Evolutionary conservation across 2,329 filamentous ascomycete species (phyloP).

Genomic region (Xylaria sp.): DNA sequence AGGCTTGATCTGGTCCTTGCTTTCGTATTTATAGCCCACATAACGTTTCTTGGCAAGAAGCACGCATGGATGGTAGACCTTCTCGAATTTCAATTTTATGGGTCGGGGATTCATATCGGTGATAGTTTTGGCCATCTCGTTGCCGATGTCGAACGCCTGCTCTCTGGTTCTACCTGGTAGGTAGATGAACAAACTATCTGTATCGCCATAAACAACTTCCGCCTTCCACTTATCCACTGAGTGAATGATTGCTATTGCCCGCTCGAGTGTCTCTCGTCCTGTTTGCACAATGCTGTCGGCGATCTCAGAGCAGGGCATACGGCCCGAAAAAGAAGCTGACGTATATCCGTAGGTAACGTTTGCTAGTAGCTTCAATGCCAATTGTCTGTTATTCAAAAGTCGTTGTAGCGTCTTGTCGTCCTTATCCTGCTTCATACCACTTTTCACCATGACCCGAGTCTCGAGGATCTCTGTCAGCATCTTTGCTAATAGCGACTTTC

Average conservation of each 20-base stretch:
- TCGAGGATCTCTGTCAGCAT: conserved; percentile 97
- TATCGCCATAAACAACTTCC: conserved; percentile 97
- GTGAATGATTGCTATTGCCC: conserved; percentile 91
- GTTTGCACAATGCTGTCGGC: conserved; percentile 98
- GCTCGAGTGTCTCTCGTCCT: conserved; percentile 90
- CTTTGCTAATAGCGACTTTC: conserved; percentile 90
- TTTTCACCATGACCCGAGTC: conserved; percentile 97
- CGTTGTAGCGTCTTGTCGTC: conserved; percentile 85
- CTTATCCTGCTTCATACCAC: conserved; percentile 92
- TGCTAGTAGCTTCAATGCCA: conserved; percentile 94
- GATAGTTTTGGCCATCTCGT: conserved; percentile 86
- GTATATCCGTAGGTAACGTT: conserved; percentile 99
- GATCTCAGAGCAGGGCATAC: conserved; percentile 98
- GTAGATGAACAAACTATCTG: conserved; percentile 91
- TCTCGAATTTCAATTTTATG: conserved; percentile 96
- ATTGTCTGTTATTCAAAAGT: conserved; percentile 88
- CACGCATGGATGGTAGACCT: conserved; percentile 95
- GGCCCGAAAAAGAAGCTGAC: conserved; percentile 92
- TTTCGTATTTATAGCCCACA: conserved; percentile 96
- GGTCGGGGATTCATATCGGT: conserved; percentile 90
- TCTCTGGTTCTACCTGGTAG: conserved; percentile 85
- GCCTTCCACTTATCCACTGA: conserved; percentile 86
- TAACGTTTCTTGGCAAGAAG: conserved; percentile 97
- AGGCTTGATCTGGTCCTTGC: conserved; percentile 72
- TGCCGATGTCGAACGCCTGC: conserved; percentile 89